Evolutionary conservation across 768 basidiomycete species (phyloP).

Genomic region (Melanogaster broomeanus): DNA sequence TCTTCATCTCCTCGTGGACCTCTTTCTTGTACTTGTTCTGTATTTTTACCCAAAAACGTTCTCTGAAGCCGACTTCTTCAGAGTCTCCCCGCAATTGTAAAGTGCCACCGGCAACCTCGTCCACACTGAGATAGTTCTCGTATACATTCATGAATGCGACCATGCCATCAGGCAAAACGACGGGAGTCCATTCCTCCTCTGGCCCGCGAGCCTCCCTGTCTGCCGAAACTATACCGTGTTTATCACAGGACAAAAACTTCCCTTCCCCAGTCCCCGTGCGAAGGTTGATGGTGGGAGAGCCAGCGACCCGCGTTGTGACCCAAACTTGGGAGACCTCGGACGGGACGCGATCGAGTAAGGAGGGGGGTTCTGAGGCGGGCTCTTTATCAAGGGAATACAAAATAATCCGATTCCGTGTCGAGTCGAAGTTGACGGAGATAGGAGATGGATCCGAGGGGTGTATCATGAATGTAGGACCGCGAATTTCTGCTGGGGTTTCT

Average conservation of each 20-base stretch:
- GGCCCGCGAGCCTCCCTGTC: conserved; percentile 89
- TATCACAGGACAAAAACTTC: conserved; percentile 88
- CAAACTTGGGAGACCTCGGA: conserved; percentile 88
- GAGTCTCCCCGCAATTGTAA: conserved; percentile 81
- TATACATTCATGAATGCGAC: conserved; percentile 87
- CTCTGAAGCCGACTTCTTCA: conserved; percentile 81
- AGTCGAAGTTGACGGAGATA: conserved; percentile 75
- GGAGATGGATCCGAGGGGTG: conserved; percentile 83
- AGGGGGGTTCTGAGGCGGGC: conserved; percentile 43
- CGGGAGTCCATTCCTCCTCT: conserved; percentile 92
- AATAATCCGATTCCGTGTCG: conserved; percentile 73
- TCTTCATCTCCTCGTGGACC: conserved; percentile 74
- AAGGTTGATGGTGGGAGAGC: conserved; percentile 81
- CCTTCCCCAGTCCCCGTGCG: conserved; percentile 87
- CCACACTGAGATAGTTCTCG: conserved; percentile 83
- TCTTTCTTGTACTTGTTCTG: conserved; percentile 89
- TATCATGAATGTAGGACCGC: conserved; percentile 84
- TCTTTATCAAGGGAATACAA: conserved; percentile 66
- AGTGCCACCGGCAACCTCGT: conserved; percentile 84
- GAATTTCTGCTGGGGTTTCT: conserved; percentile 69
- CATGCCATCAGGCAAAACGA: conserved; percentile 82
- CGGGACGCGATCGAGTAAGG: conserved; percentile 67
- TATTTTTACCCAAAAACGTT: conserved; percentile 88
- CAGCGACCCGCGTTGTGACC: conserved; percentile 86
- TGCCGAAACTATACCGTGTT: conserved; percentile 80